Conservation (phyloP, 305 asterid genomes). For the Fraxinus platypoda region DNA sequence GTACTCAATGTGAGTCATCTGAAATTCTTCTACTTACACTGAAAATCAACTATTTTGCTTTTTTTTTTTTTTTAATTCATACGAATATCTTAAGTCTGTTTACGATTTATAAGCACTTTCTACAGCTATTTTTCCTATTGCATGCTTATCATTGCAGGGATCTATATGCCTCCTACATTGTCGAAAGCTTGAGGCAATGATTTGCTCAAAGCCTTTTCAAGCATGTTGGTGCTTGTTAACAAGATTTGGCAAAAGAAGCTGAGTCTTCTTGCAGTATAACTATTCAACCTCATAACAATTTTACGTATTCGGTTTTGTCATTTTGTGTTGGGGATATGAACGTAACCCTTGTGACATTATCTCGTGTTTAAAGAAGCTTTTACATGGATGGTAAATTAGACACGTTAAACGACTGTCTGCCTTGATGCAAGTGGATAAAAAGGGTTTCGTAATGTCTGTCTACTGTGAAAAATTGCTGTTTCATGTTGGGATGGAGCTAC, state of each 20-base stretch:
- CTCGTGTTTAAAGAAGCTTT: not conserved
- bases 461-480: not conserved
- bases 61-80: not conserved
- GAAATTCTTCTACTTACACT: not conserved
- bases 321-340: not conserved
- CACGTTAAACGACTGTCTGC: not conserved
- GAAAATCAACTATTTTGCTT: not conserved
- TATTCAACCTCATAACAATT: not conserved
- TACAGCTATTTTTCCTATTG: not conserved
- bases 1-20: constrained; percentile 60
- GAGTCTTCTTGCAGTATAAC: not conserved
- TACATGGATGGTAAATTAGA: not conserved
- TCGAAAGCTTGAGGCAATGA: constrained; percentile 76
- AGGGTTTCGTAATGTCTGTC: not conserved
- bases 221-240: not conserved
- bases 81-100: not conserved
- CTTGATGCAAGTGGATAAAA: constrained; percentile 2
- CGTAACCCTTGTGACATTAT: not conserved
- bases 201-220: constrained; percentile 2
- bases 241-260: not conserved
- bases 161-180: constrained; percentile 76
- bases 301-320: not conserved
- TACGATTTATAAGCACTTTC: not conserved
- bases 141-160: constrained; percentile 45
- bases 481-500: not conserved